Conservation (phyloP, 2,329 filamentous ascomycete species). For the Aaosphaeria pasadenensis region DNA sequence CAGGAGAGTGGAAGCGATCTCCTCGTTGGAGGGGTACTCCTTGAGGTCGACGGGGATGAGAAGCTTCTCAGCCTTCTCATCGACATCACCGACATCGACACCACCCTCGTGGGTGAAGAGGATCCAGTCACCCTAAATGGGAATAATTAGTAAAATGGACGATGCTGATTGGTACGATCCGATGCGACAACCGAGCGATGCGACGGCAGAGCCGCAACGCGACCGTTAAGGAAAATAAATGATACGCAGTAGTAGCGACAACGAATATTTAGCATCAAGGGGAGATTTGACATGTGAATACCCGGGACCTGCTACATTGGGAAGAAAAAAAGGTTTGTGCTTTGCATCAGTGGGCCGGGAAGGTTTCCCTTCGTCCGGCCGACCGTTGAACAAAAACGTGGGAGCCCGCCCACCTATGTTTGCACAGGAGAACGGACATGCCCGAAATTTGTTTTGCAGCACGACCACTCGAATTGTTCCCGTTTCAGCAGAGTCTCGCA, state of each 20-base stretch:
- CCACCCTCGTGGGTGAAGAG: slow-evolving; percentile 99
- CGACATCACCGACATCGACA: slow-evolving; percentile 98
- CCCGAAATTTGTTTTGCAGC: not conserved
- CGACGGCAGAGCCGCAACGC: slow-evolving; percentile 32
- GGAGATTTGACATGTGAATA: slow-evolving; percentile 33
- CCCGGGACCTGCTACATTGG: slow-evolving; percentile 20
- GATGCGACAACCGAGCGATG: slow-evolving; percentile 15
- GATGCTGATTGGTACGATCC: slow-evolving; percentile 22
- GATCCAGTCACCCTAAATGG: slow-evolving; percentile 89
- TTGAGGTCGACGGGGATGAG: slow-evolving; percentile 93
- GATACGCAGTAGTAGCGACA: slow-evolving; percentile 6
- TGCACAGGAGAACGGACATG: slow-evolving; percentile 5
- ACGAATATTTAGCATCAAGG: slow-evolving; percentile 11
- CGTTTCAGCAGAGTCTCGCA: not conserved
- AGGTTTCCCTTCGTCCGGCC: slow-evolving; percentile 40
- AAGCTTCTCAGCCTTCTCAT: slow-evolving; percentile 98
- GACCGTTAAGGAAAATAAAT: slow-evolving; percentile 6
- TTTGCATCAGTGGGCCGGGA: slow-evolving; percentile 35
- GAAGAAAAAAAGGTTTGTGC: slow-evolving; percentile 22
- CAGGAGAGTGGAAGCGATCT: slow-evolving; percentile 80
- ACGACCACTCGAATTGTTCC: not conserved
- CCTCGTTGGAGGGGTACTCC: slow-evolving; percentile 92
- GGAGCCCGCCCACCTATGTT: slow-evolving; percentile 20
- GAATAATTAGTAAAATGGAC: slow-evolving; percentile 27
- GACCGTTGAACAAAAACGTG: slow-evolving; percentile 32